Evolutionary conservation across 208 protist genomes (phyloP).

Genomic region (Angomonas deanei): DNA sequence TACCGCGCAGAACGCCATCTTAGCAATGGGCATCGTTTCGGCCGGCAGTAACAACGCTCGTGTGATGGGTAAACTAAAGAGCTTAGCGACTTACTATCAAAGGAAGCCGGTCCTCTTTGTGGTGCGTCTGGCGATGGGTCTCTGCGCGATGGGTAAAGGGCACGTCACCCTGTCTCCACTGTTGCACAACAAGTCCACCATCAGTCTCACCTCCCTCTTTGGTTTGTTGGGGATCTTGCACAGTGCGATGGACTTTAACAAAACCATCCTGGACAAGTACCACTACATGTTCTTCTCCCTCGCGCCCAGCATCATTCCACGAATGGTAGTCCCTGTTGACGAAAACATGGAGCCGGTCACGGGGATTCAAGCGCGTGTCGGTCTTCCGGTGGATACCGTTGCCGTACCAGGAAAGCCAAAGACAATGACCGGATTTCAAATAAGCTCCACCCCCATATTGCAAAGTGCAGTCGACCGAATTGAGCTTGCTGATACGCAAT

Average conservation of each 20-base stretch:
- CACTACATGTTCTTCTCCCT: slow-evolving; percentile 97
- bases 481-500: slow-evolving; percentile 96
- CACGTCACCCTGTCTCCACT: slow-evolving; percentile 96
- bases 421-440: slow-evolving; percentile 99
- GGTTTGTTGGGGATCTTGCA: slow-evolving; percentile 92
- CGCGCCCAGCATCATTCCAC: slow-evolving; percentile 91
- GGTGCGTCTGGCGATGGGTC: slow-evolving; percentile 89
- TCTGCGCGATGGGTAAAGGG: slow-evolving; percentile 98
- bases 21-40: slow-evolving; percentile 95
- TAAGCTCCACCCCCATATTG: slow-evolving; percentile 98
- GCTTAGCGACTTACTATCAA: slow-evolving; percentile 95
- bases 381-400: slow-evolving; percentile 94
- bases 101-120: slow-evolving; percentile 88
- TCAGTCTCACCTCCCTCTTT: slow-evolving; percentile 85
- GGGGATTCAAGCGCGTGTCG: slow-evolving; percentile 90
- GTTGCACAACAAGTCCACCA: slow-evolving; percentile 89
- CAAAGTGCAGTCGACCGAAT: slow-evolving; percentile 94
- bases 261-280: slow-evolving; percentile 90
- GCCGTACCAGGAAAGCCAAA: slow-evolving; percentile 97
- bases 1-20: slow-evolving; percentile 94
- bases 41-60: slow-evolving; percentile 98
- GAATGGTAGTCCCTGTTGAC: slow-evolving; percentile 97
- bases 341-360: slow-evolving; percentile 90
- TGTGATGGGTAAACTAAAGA: slow-evolving; percentile 92
- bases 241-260: slow-evolving; percentile 88